phyloP scores from a whole-genome alignment of 208 protist genomes.

The Balamuthia mandrillaris region DNA sequence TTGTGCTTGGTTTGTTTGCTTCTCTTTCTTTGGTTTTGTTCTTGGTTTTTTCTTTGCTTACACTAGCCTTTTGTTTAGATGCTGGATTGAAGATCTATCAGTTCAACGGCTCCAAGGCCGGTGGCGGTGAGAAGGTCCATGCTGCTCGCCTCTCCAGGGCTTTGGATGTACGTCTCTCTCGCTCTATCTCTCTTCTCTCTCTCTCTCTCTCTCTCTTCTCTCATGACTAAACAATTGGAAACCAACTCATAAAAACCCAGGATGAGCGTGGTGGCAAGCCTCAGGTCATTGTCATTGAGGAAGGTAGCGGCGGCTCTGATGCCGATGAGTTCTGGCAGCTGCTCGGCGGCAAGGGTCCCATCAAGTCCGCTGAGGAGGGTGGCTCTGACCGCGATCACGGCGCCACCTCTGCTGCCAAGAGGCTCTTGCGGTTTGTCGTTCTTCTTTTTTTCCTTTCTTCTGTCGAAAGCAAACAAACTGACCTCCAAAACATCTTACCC shows the following conservation, averaged over 20 bases:
- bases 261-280: constrained; percentile 27
- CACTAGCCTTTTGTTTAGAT: constrained; percentile 66
- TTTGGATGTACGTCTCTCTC: too few species aligned
- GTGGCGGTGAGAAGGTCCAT: constrained; percentile 51
- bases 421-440: not conserved
- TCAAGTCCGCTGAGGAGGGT: not conserved
- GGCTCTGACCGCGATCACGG: not conserved
- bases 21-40: not conserved
- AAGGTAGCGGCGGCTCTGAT: not conserved
- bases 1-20: not conserved
- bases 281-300: not conserved
- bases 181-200: not conserved
- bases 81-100: constrained; percentile 49
- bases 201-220: too few species aligned
- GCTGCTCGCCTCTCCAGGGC: constrained; percentile 27
- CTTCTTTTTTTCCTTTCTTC: not conserved
- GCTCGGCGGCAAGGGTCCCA: not conserved
- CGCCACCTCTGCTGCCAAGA: not conserved
- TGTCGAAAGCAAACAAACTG: not conserved
- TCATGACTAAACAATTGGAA: too few species aligned
- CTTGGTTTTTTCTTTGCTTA: not conserved
- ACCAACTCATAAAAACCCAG: not conserved
- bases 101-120: constrained; percentile 57
- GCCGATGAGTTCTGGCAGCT: not conserved
- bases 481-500: not conserved